Evolutionary conservation across 2,329 filamentous ascomycete genomes (phyloP).

Genomic region (Apiospora marii): DNA sequence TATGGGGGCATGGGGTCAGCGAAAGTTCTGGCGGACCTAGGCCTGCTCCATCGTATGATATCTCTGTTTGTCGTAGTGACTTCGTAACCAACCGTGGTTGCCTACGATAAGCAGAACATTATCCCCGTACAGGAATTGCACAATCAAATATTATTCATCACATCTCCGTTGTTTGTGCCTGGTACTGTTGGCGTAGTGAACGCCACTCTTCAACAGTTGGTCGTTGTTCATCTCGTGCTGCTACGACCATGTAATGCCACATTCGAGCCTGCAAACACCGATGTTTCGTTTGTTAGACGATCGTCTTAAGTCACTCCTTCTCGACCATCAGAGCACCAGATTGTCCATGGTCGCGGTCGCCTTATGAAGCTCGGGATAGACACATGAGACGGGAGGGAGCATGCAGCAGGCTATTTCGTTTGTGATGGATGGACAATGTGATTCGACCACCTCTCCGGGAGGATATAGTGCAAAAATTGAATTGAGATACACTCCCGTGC

Average conservation of each 20-base stretch:
- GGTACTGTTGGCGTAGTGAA: background rate
- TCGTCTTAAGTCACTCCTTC: background rate
- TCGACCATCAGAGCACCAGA: background rate
- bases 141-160: background rate
- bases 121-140: background rate
- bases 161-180: background rate
- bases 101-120: background rate
- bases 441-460: background rate
- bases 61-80: background rate
- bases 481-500: background rate
- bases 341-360: background rate
- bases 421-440: background rate
- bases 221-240: background rate
- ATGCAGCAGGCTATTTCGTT: background rate
- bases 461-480: background rate
- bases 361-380: background rate
- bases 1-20: background rate
- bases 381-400: background rate
- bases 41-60: background rate
- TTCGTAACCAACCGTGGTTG: background rate
- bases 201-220: background rate
- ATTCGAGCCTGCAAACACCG: background rate
- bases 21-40: background rate
- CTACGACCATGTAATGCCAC: background rate
- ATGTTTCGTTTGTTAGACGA: background rate